Evolutionary conservation across 2,329 filamentous ascomycete species (phyloP).

Genomic region (Exophiala phaeomuriformis): DNA sequence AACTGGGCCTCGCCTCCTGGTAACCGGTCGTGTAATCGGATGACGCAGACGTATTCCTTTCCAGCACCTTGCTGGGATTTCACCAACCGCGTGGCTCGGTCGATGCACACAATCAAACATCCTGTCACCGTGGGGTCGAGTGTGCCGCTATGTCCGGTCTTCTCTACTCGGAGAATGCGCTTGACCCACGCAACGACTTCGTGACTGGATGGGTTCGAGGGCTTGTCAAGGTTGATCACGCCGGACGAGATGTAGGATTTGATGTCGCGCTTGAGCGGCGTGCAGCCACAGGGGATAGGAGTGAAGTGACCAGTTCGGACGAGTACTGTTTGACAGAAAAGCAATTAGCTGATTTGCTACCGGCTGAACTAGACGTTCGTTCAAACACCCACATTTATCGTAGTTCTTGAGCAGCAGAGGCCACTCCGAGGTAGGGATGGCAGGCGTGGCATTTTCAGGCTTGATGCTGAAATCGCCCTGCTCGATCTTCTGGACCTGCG

Average conservation of each 20-base stretch:
- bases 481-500: slow-evolving; percentile 44
- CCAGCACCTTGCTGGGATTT: slow-evolving; percentile 98
- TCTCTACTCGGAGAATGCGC: slow-evolving; percentile 87
- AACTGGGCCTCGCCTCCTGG: slow-evolving; percentile 91
- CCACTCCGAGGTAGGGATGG: slow-evolving; percentile 81
- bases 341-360: slow-evolving; percentile 1
- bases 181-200: slow-evolving; percentile 99
- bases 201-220: slow-evolving; percentile 94
- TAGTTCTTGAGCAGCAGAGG: slow-evolving; percentile 94
- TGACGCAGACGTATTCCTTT: slow-evolving; percentile 97
- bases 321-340: slow-evolving; percentile 53
- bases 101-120: slow-evolving; percentile 89
- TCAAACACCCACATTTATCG: slow-evolving; percentile 65
- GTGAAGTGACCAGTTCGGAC: slow-evolving; percentile 95
- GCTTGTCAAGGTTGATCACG: slow-evolving; percentile 97
- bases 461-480: slow-evolving; percentile 71
- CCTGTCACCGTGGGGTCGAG: slow-evolving; percentile 97
- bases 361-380: slow-evolving; percentile 18
- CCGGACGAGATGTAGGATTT: slow-evolving; percentile 96
- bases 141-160: slow-evolving; percentile 96
- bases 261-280: slow-evolving; percentile 85
- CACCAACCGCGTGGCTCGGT: slow-evolving; percentile 92
- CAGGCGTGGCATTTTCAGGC: slow-evolving; percentile 72
- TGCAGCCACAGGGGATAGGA: slow-evolving; percentile 86
- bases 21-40: slow-evolving; percentile 90